Percentiles rank a stretch among this genome's conserved stretches.
phyloP scores from a whole-genome alignment of 306 rosid genomes.

The Rubus parviflorus region DNA sequence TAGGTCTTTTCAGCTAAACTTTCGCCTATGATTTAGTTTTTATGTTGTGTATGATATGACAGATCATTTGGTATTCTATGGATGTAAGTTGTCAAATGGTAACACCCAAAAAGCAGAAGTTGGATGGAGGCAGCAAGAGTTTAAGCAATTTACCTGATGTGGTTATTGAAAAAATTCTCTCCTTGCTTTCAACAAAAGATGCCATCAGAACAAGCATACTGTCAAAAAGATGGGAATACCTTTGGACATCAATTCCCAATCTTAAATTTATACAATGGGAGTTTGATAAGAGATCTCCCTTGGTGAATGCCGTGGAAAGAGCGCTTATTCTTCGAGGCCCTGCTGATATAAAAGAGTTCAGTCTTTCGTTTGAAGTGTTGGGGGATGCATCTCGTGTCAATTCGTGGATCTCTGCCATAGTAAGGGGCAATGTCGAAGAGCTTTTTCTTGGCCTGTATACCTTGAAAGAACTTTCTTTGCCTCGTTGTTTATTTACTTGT shows the following conservation, averaged over 20 bases:
- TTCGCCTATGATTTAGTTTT: too few relatives aligned
- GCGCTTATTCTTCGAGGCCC: slow-evolving; percentile 7
- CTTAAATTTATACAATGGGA: not conserved
- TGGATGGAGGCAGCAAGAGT: not conserved
- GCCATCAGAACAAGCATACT: not conserved
- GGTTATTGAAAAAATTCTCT: not conserved
- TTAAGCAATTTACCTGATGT: not conserved
- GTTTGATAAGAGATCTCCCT: not conserved
- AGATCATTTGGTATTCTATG: too few relatives aligned
- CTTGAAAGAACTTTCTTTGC: not conserved
- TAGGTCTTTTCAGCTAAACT: too few relatives aligned
- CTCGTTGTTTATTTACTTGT: not conserved
- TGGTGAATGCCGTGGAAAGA: slow-evolving; percentile 11
- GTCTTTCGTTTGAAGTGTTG: not conserved
- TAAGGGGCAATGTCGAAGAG: not conserved
- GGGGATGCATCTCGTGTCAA: not conserved
- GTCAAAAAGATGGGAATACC: slow-evolving; percentile 9
- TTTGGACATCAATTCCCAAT: slow-evolving; percentile 9
- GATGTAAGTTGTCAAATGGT: not conserved
- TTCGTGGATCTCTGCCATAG: not conserved
- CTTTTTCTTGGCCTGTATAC: not conserved
- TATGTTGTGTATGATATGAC: too few relatives aligned
- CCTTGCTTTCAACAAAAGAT: not conserved
- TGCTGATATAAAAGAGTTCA: not conserved
- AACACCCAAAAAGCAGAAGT: not conserved